phyloP scores from a whole-genome alignment of 2,329 filamentous ascomycete genomes.

The Claviceps paspali region DNA sequence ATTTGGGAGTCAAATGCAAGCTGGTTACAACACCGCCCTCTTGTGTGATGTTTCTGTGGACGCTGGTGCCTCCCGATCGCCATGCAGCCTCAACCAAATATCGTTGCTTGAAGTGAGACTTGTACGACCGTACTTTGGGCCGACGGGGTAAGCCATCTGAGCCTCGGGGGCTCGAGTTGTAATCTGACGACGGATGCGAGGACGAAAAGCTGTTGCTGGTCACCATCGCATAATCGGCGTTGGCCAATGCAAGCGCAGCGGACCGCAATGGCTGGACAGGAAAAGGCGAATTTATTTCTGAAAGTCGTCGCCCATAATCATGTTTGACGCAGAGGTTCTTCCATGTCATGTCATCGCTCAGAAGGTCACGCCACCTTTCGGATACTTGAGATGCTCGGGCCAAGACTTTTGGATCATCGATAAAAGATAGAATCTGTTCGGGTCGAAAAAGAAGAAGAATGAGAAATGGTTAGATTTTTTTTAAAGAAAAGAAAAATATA shows the following conservation, averaged over 20 bases:
- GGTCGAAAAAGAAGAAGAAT: not conserved
- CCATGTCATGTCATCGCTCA: constrained; percentile 97
- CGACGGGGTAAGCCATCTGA: constrained; percentile 36
- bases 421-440: constrained; percentile 90
- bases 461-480: no score
- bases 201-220: constrained; percentile 29
- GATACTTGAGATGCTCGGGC: constrained; percentile 95
- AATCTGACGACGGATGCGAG: constrained; percentile 21
- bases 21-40: constrained; percentile 96
- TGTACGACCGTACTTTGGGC: constrained; percentile 67
- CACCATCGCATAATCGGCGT: constrained; percentile 20
- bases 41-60: constrained; percentile 78
- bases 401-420: constrained; percentile 89
- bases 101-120: constrained; percentile 93
- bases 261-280: constrained; percentile 16
- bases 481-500: no score
- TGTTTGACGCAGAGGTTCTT: constrained; percentile 94
- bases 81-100: constrained; percentile 96
- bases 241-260: constrained; percentile 17
- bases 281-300: constrained; percentile 28
- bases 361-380: constrained; percentile 76
- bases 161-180: constrained; percentile 31
- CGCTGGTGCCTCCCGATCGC: constrained; percentile 77
- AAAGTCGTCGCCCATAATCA: constrained; percentile 55
- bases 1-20: constrained; percentile 82